Base-by-base conservation (phyloP, 2,329 filamentous ascomycete genomes). In the Biscogniauxia mediterranea region DNA sequence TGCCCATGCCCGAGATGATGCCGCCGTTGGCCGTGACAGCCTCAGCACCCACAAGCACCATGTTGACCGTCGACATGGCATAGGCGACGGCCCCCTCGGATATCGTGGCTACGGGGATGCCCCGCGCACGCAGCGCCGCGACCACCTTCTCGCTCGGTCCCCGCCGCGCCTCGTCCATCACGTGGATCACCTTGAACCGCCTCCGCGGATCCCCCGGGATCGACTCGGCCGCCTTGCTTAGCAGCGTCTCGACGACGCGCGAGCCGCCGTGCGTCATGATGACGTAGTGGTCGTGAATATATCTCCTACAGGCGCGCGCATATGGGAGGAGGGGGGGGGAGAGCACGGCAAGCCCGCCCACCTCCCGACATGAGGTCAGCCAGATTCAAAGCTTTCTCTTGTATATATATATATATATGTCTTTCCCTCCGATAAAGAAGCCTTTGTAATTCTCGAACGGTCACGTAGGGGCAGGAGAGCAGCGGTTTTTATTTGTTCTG, bases 21-120 rank as follows among this genome's bases (percentile, higher is more conserved):
- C 94, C 94, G 55, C 95, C 95, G 73, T 97, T 96, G 72, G 96
- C 92, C 20, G 96, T 92, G 17, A 98, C 92, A 50, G 93, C 93
- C 76, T 98, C 94, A 78, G 86, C 85, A 54, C 88, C 88, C 9
- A 89, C 84, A 56, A 90, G 80, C 7, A 89, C 82, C 70, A 86
- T 78, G 71, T 92, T 86, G 15, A 95, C 89, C 73, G 86, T 87
- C 17, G 85, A 83, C 75, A 98, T 85, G 51, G 90, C 87, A 74
- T 96, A 93, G 38, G 91, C 92, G 8, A 92, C 86, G 2, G 89
- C 90, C 5, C 88, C 87, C 58, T 90, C 87, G 2, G 87, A 84
- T 52, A 98, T 92, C 0, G 89, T 90, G 15, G 93, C 91, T 3
- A 98, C 93, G 0, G 91, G 89, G 3, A 98, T 87, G 49, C 90